A percentile compares a stretch with the other conserved stretches of the same genome.
phyloP scores from a whole-genome alignment of 2,329 filamentous ascomycete genomes.

The Chaetomium globosum region DNA sequence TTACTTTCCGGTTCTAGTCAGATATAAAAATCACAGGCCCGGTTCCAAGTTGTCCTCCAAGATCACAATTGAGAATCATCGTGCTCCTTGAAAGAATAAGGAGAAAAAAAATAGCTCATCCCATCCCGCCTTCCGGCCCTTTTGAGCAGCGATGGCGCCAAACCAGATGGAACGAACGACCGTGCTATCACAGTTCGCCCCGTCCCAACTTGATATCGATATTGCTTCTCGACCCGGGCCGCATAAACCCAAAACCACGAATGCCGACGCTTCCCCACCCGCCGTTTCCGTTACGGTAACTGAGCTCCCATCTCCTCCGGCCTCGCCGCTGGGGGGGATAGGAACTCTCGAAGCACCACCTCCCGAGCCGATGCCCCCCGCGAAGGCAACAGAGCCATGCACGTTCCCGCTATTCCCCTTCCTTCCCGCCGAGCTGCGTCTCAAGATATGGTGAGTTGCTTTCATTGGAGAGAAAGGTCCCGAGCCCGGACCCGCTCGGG shows the following conservation, averaged over 20 bases:
- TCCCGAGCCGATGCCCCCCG: not conserved
- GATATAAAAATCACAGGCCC: not conserved
- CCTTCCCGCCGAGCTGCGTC: constrained; percentile 44
- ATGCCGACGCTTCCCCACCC: not conserved
- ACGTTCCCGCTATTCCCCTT: constrained; percentile 40
- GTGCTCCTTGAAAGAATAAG: not conserved
- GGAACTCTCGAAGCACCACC: not conserved
- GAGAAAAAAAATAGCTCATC: not conserved
- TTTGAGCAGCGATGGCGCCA: not conserved
- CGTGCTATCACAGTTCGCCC: constrained; percentile 8
- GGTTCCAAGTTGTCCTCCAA: not conserved
- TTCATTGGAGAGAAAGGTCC: constrained; percentile 3
- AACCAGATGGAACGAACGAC: not conserved
- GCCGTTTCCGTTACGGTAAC: constrained; percentile 23
- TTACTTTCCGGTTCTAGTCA: not conserved
- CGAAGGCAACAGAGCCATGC: not conserved
- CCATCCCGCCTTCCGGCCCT: not conserved
- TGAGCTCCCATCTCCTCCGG: constrained; percentile 24
- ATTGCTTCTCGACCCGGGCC: not conserved
- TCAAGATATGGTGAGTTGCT: constrained; percentile 40
- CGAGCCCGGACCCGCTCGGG: not conserved
- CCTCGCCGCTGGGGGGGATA: constrained; percentile 12
- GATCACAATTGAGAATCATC: not conserved
- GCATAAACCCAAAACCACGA: not conserved
- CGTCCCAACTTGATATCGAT: not conserved